These are phyloP conservation scores for Verruconis gallopava DNA, from an alignment of 2,329 filamentous ascomycete species.

Conservation along the genomic window DNA sequence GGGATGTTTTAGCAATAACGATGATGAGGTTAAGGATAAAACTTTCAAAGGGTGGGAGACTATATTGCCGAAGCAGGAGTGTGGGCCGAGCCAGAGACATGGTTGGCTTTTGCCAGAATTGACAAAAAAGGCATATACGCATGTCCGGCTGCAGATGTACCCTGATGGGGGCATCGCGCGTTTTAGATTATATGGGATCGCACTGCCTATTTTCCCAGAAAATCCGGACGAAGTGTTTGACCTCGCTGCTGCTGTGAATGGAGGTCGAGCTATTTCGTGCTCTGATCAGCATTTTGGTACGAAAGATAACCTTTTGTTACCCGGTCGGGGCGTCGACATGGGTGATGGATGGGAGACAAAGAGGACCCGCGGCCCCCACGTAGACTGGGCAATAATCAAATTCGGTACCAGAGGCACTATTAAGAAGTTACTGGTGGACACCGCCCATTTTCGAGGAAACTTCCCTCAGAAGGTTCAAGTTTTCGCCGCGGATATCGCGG, in stretches of 20 bases:
- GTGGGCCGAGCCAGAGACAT: constrained; percentile 60
- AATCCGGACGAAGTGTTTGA: constrained; percentile 56
- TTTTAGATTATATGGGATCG: constrained; percentile 64
- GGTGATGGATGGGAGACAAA: constrained; percentile 81
- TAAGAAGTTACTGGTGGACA: constrained; percentile 60
- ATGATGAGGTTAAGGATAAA: constrained; percentile 5
- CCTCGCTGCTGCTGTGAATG: constrained; percentile 65
- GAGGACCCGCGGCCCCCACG: constrained; percentile 57
- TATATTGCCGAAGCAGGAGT: constrained; percentile 56
- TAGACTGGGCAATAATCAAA: constrained; percentile 70
- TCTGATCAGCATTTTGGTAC: constrained; percentile 77
- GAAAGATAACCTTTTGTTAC: constrained; percentile 67
- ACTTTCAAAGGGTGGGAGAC: constrained; percentile 47
- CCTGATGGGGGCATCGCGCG: constrained; percentile 73
- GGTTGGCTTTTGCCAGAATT: constrained; percentile 52
- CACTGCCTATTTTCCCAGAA: constrained; percentile 61
- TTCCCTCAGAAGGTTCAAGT: constrained; percentile 66
- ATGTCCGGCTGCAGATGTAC: constrained; percentile 73
- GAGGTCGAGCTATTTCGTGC: constrained; percentile 61
- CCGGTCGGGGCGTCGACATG: constrained; percentile 71
- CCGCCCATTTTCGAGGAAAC: constrained; percentile 73
- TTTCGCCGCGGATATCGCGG: constrained; percentile 43
- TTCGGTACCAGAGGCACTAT: constrained; percentile 55
- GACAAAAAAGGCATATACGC: constrained; percentile 58
- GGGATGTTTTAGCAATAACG: constrained; percentile 49